Evolutionary conservation across 495 filamentous ascomycete species (phyloP), one percentile per base, ranked within the genome.

Genomic region (Durotheca rogersii): DNA sequence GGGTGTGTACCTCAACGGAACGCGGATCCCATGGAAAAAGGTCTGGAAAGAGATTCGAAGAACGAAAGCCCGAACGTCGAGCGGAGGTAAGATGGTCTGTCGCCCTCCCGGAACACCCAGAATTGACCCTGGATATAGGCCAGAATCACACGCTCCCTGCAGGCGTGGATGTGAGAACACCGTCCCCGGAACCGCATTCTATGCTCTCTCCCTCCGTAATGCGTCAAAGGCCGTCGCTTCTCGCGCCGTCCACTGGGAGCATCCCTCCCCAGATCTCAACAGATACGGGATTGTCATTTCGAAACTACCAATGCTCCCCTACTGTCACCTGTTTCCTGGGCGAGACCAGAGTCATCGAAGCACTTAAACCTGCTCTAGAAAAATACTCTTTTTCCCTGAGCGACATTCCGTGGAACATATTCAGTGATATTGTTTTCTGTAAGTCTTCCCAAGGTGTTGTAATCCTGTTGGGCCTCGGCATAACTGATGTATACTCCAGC

Each of bases 1-100:
- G 3, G 49, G 35, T 20, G 29, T 57, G 14, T 57, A 54, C 34
- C 36, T 58, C 3, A 54, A 58, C 21, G 53, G 56, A 3, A 47
- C 36, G 3, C 20, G 36, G 21, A 56, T 60, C n/a, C 40, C 51
- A 9, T 47, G 49, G 56, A 36, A 57, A 1, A 63, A 53, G 31
- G 56, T 34, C 0, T 60, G 56, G 50, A 58, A 54, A 23, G 54
- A 58, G 21, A 53, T 58, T 10, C 43, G 54, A 41, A 58, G 54
- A 6, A 48, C 54, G 6, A 48, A 48, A 4, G 54, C 54, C 36
- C 54, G 39, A 38, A 40, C 12, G 16, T 14, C 15, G 12, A 4
- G 17, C 27, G 34, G 33, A 10, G 21, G 54, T 53, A 38, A 45
- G 41, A 9, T 9, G 23, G 4, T 4, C 23, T 27, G 9, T 9